A percentile compares a stretch with the other conserved stretches of the same genome.
Evolutionary conservation across 1,284 basidiomycete genomes (phyloP).

Genomic region (Paramarasmius palmivorus): DNA sequence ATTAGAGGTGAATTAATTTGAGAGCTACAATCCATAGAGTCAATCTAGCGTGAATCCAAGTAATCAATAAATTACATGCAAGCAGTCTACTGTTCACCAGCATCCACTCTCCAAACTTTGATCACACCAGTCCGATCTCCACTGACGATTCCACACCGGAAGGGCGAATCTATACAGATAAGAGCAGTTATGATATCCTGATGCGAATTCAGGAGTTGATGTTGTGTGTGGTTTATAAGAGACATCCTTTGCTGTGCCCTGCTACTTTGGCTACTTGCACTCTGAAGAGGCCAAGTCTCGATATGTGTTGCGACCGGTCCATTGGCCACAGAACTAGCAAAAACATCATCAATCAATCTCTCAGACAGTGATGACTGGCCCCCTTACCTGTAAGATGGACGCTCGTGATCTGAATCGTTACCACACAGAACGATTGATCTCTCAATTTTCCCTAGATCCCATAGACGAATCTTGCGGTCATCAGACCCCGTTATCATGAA

Average conservation of each 20-base stretch:
- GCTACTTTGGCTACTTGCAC: constrained; percentile 51
- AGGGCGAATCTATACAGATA: constrained; percentile 83
- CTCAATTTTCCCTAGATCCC: constrained; percentile 78
- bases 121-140: constrained; percentile 81
- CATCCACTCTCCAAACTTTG: constrained; percentile 81
- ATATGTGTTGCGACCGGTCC: constrained; percentile 52
- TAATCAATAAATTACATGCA: not conserved
- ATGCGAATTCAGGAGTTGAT: constrained; percentile 75
- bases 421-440: constrained; percentile 75
- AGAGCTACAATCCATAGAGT: not conserved
- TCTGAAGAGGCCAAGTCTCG: constrained; percentile 62
- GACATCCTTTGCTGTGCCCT: constrained; percentile 74
- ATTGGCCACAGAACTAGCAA: constrained; percentile 30
- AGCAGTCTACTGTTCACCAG: constrained; percentile 30
- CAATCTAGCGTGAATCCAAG: not conserved
- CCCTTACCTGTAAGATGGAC: constrained; percentile 66
- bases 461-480: constrained; percentile 78
- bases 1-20: too few relatives aligned
- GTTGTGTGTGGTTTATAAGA: constrained; percentile 77
- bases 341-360: constrained; percentile 12
- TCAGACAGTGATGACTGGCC: not conserved
- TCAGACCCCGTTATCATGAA: constrained; percentile 83
- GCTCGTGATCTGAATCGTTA: constrained; percentile 65
- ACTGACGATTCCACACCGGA: constrained; percentile 83
- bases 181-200: constrained; percentile 84